phyloP scores from a whole-genome alignment of 345 rosid genomes.

The Bruguiera parviflora region DNA sequence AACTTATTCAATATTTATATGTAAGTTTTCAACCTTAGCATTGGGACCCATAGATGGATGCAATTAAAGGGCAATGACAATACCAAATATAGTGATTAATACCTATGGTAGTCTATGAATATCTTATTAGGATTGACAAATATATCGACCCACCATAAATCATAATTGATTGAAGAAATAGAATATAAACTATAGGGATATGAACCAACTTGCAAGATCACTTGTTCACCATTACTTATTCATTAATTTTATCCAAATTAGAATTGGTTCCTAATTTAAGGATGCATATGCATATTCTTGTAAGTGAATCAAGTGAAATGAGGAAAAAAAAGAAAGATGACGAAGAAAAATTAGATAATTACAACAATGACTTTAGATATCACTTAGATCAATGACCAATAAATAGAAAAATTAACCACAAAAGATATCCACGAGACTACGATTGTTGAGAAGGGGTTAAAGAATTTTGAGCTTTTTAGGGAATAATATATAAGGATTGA shows the following conservation, averaged over 20 bases:
- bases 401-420: constrained; percentile 3
- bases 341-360: no score
- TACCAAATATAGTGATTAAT: constrained; percentile 14
- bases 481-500: no score
- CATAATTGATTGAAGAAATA: constrained; percentile 2
- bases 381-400: constrained; percentile 5
- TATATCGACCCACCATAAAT: not conserved
- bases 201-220: not conserved
- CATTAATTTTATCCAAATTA: not conserved
- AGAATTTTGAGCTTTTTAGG: no score
- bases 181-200: constrained; percentile 9
- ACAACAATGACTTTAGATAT: no score
- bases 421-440: constrained; percentile 10
- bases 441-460: constrained; percentile 2
- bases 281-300: not conserved
- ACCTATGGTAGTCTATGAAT: constrained; percentile 36
- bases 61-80: constrained; percentile 34
- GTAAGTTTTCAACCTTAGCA: constrained; percentile 61
- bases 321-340: not conserved
- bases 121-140: constrained; percentile 10
- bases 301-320: not conserved
- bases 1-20: constrained; percentile 48
- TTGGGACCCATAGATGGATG: constrained; percentile 47
- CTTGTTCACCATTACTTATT: not conserved
- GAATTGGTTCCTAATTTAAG: not conserved